Base-by-base conservation (phyloP, 2,329 filamentous ascomycete species). In the Gyromitra esculenta region DNA sequence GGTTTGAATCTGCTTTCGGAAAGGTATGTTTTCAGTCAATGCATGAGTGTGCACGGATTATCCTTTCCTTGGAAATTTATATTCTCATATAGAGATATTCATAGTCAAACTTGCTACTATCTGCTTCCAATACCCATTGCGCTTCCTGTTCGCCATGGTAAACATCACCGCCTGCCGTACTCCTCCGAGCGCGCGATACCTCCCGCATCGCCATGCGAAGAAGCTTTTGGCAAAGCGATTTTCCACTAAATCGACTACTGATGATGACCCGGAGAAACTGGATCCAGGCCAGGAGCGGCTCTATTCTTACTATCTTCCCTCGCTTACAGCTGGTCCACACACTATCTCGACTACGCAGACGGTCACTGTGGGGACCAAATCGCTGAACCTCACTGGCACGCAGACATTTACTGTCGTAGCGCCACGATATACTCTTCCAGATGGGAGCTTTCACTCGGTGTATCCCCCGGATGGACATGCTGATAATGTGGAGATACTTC, bases 391-490 rank as follows among this genome's bases (percentile, higher is more conserved):
- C 1, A 73, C 21, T 3, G 63, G 43, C 52, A 43, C 6, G 5
- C 78, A 81, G 65, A 13, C 41, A 11, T 85, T 86, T 76, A 79
- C 79, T 0, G 84, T 85, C 6, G 80, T 82, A 2, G 83, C 82
- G 0, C 84, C 84, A 0, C 81, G 82, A 25, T 85, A 84, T 68
- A 73, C 79, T 0, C 76, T 86, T 0, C 83, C 82, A 0, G 80
- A 81, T 0, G 81, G 81, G 0, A 68, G 69, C 0, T 75, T 86
- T 3, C 75, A 86, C 79, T 84, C 82, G 0, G 66, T 80, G 0
- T 86, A 85, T 77, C 86, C 86, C 0, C 83, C 84, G 0, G 59
- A 79, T 0, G 86, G 85, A 0, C 81, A 85, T 59, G 50, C 74
- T 0, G 85, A 83, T n/a, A 71, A 81, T 0, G 73, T 70, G 2